Base-by-base conservation (phyloP, 1,284 basidiomycete genomes). In the Caloboletus firmus region DNA sequence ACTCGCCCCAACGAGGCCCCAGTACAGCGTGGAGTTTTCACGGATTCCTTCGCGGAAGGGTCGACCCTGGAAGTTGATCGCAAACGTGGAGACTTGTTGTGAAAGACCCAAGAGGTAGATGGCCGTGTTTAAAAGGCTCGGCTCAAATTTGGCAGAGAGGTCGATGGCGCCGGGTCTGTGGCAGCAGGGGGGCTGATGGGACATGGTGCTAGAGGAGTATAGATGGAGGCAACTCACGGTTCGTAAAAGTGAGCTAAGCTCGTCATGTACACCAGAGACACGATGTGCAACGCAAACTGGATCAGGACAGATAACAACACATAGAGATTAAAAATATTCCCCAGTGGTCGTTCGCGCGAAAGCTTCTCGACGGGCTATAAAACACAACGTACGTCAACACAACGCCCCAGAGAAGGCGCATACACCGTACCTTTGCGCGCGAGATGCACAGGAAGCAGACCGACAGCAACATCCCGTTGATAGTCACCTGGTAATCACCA, bases 381-480 rank as follows among this genome's bases (percentile, higher is more conserved):
- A 28, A 40, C 45, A 28, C 53, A 55, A 49, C 35, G 34, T 22
- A 42, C 18, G 22, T 65, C 49, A 63, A 31, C 26, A 5, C 32
- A 24, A 22, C 15, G 2, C 34, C 5, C 8, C 2, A 41, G 32
- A 50, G 17, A 15, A 28, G 6, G 17, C 2, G 18, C 22, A 35
- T 51, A 32, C 1, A 30, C 69, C 81, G 48, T 59, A 93, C 93
- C 84, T 95, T 93, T n/a, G 94, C 95, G 10, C 94, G 84, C 42
- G 94, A 97, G 58, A 97, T 97, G 69, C 93, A 97, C 71, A 96
- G 76, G 84, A 98, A 98, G 73, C 95, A 98, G 28, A 97, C 91
- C 30, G 91, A 93, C 94, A 97, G 96, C 66, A 97, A 78, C 85
- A 97, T 94, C 22, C 95, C 93, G 1, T 87, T 94, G 57, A 95